phyloP scores from a whole-genome alignment of 2,329 filamentous ascomycete genomes.

The Graphium sp. region DNA sequence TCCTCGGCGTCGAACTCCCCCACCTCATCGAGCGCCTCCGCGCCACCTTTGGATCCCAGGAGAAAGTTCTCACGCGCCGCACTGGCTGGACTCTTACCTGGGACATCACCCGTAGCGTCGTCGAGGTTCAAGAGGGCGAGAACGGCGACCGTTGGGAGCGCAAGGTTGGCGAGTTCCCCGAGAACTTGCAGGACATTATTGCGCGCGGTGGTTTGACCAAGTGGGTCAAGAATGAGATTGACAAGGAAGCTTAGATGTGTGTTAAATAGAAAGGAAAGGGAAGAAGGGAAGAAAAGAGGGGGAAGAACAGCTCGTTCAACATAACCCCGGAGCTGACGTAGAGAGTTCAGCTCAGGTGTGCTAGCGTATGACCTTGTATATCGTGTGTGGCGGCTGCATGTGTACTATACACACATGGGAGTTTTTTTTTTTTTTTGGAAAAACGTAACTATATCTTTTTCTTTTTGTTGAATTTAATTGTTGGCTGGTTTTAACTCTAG shows the following conservation, averaged over 20 bases:
- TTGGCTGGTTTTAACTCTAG: background rate
- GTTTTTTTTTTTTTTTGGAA: slow-evolving; percentile 1
- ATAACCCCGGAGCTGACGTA: too few species aligned
- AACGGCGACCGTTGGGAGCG: slow-evolving; percentile 55
- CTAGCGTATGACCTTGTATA: too few species aligned
- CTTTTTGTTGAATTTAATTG: background rate
- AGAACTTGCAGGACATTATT: slow-evolving; percentile 78
- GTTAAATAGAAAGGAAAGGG: too few species aligned
- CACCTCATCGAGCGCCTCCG: slow-evolving; percentile 48
- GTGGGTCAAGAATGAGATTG: slow-evolving; percentile 68
- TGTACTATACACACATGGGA: too few species aligned
- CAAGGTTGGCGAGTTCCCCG: slow-evolving; percentile 67
- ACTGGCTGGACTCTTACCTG: slow-evolving; percentile 75
- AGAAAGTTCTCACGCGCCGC: slow-evolving; percentile 46
- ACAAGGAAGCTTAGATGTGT: too few species aligned
- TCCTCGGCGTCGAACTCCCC: slow-evolving; percentile 57
- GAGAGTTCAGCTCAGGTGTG: too few species aligned
- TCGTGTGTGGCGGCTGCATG: too few species aligned
- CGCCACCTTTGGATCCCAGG: too few species aligned
- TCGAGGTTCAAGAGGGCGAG: slow-evolving; percentile 54
- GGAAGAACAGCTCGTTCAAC: too few species aligned
- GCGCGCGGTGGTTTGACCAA: slow-evolving; percentile 62
- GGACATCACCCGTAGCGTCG: slow-evolving; percentile 59
- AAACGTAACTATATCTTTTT: too few species aligned
- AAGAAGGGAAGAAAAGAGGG: too few species aligned